Conservation (phyloP, 2,329 filamentous ascomycete species). For the Leptoxyphium fumago region DNA sequence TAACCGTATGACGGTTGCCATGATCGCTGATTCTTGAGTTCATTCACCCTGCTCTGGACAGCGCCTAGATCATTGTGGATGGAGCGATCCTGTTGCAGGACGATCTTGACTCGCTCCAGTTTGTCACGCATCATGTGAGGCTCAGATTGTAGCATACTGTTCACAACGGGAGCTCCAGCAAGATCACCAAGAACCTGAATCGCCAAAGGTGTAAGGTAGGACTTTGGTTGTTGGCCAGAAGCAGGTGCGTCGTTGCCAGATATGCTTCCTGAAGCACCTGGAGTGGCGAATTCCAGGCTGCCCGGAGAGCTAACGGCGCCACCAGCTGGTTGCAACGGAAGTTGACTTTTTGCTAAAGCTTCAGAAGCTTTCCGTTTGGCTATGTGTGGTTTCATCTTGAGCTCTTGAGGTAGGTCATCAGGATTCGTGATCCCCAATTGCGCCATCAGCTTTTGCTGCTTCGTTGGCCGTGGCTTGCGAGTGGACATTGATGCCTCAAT, state of each 20-base stretch:
- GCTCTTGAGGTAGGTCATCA: conserved; percentile 72
- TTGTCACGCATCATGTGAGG: conserved; percentile 15
- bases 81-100: conserved; percentile 8
- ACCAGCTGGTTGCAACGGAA: conserved; percentile 17
- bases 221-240: conserved; percentile 3
- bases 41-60: conserved; percentile 2
- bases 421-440: conserved; percentile 80
- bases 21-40: conserved; percentile 3
- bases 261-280: conserved; percentile 1
- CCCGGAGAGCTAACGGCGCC: conserved; percentile 8
- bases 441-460: conserved; percentile 86
- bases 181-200: conserved; percentile 12
- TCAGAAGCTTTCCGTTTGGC: conserved; percentile 48
- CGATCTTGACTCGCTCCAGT: conserved; percentile 12
- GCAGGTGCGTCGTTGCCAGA: background rate
- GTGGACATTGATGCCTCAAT: conserved; percentile 81
- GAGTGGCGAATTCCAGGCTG: conserved; percentile 5
- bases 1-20: background rate
- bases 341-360: conserved; percentile 9
- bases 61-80: conserved; percentile 7
- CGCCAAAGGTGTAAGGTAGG: conserved; percentile 10
- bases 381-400: conserved; percentile 63
- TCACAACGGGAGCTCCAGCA: conserved; percentile 12
- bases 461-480: conserved; percentile 87
- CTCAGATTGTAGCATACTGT: conserved; percentile 10